Evolutionary conservation across 129 eudicot genomes (phyloP).

Genomic region (Arctium lappa): DNA sequence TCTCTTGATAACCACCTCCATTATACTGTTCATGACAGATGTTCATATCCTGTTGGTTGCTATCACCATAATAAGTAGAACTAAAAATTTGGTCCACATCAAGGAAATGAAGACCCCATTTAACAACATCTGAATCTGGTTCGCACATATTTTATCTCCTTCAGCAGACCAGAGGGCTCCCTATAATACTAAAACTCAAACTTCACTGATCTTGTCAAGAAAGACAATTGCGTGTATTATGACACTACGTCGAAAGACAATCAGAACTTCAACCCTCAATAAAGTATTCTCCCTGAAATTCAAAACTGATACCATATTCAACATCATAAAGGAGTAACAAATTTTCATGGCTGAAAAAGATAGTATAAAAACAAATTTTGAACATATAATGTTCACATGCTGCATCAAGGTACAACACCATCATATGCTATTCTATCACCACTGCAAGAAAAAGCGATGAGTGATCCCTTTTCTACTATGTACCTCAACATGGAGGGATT

Average conservation of each 20-base stretch:
- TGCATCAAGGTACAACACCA: background rate
- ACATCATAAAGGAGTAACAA: background rate
- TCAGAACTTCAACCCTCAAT: background rate
- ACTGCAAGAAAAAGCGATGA: too few species aligned
- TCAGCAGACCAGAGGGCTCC: slow-evolving; percentile 7
- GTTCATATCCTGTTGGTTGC: slow-evolving; percentile 53
- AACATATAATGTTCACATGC: background rate
- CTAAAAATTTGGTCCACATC: slow-evolving; percentile 62
- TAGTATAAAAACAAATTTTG: too few species aligned
- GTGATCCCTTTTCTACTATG: too few species aligned
- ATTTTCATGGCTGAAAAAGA: background rate
- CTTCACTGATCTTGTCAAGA: background rate
- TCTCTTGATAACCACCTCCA: slow-evolving; percentile 35
- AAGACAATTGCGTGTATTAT: background rate
- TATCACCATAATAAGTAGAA: slow-evolving; percentile 60
- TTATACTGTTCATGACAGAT: slow-evolving; percentile 54
- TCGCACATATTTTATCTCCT: slow-evolving; percentile 41
- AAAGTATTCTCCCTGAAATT: slow-evolving; percentile 20
- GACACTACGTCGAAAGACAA: background rate
- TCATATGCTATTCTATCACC: too few species aligned
- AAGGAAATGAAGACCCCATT: slow-evolving; percentile 63
- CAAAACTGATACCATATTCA: slow-evolving; percentile 6
- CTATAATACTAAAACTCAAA: background rate
- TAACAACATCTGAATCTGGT: slow-evolving; percentile 64
- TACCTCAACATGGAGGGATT: too few species aligned